Base-by-base conservation (phyloP, 73 alveolate species). In the Uronychia binucleata region DNA sequence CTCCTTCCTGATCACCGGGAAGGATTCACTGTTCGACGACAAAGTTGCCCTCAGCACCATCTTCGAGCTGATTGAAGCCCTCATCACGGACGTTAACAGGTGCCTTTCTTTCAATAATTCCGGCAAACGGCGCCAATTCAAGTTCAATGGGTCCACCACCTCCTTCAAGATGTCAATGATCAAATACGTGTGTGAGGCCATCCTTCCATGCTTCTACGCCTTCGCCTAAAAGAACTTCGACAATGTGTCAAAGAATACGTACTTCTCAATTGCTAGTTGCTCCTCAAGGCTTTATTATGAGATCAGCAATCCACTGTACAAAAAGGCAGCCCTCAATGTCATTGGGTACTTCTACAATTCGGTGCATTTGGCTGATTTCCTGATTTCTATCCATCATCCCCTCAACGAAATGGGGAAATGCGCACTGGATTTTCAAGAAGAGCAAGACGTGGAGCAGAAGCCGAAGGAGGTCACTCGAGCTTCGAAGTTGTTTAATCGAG, bases 321-420 rank as follows among this genome's bases (percentile, higher is more conserved):
- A 79, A 31, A 59, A 79, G 35, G 30, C 28, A 74, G 86, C 35
- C 59, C 83, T n/a, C 32, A 77, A 59, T 30, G n/a, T 79, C 57
- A 60, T 31, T 1, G 33, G 30, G 28, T 31, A n/a, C 57, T 19
- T 60, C 33, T 86, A 58, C 88, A 78, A 79, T 77, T 58, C 59
- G 57, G 88, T 67, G n/a, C 30, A 74, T 30, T 74, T 57, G 57
- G 31, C 85, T 28, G 34, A 79, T 30, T 81, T 33, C 78, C 86
- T 87, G 31, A 85, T 81, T 1, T 31, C 29, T 30, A 31, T 80
- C 14, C 80, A 67, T 34, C 93, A 87, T 74, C 93, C 93, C 8
- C 34, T 87, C 31, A 19, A 5, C 67, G 67, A 46, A 11, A 19
- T 5, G 19, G 19, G 19, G 19, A 19, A 46, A 46, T 19, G n/a